Conservation (phyloP, 176 grass and related monocot genomes). For the Hordeum vulgare region DNA sequence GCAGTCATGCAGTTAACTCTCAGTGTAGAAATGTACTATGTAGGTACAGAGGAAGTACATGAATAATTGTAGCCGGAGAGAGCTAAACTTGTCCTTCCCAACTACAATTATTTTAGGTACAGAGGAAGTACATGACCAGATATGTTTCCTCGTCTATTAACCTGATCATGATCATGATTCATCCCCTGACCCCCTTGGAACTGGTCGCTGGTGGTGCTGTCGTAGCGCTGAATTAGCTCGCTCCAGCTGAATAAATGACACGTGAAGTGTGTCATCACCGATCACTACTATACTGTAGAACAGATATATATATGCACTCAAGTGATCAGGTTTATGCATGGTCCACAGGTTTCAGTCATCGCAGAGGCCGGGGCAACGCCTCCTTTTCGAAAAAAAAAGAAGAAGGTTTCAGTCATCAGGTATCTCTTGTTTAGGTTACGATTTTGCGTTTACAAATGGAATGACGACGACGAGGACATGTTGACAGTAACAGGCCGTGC, state of each 20-base stretch:
- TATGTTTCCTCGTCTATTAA: not conserved
- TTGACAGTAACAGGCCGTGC: not conserved
- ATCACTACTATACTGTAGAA: not conserved
- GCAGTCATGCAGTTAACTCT: not conserved
- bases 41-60: too few relatives aligned
- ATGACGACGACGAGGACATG: not conserved
- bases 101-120: too few relatives aligned
- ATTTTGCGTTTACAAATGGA: not conserved
- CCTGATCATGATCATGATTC: not conserved
- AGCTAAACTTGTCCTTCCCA: too few relatives aligned
- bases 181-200: not conserved
- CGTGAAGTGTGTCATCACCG: not conserved
- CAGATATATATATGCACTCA: not conserved
- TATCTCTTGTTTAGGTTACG: not conserved
- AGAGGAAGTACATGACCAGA: too few relatives aligned
- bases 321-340: not conserved
- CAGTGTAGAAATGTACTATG: not conserved
- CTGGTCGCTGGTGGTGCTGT: not conserved
- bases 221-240: constrained; percentile 46
- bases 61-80: too few relatives aligned
- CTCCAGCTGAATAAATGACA: constrained; percentile 23
- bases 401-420: not conserved
- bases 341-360: not conserved
- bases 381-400: too few relatives aligned
- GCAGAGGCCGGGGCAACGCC: too few relatives aligned